Conservation (phyloP, 2,329 filamentous ascomycete genomes). For the Apiospora aurea region DNA sequence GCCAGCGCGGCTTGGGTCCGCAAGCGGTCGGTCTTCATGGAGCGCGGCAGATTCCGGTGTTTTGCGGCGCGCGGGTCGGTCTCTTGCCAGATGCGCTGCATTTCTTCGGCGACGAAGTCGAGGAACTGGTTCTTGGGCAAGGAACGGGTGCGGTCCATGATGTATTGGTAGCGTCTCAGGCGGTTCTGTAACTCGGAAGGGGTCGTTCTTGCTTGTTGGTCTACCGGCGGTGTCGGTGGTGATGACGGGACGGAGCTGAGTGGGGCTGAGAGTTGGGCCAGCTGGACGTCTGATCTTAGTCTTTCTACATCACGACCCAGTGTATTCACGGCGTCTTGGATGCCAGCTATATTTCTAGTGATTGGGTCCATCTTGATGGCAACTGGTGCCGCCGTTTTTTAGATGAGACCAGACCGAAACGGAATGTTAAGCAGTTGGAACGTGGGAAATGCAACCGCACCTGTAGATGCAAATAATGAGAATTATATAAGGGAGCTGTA, state of each 20-base stretch:
- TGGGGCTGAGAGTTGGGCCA: not conserved
- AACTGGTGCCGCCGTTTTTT: no score
- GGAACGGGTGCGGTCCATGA: slow-evolving; percentile 1
- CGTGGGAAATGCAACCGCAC: no score
- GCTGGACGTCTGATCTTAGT: not conserved
- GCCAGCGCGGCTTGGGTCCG: not conserved
- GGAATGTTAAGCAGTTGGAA: not conserved
- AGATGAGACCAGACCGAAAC: not conserved
- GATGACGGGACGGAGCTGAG: not conserved
- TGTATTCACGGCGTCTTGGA: not conserved
- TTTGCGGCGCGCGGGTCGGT: not conserved
- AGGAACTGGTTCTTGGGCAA: slow-evolving; percentile 5
- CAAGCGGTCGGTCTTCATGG: not conserved
- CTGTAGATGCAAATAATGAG: no score
- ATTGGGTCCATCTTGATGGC: not conserved
- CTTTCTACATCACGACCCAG: not conserved
- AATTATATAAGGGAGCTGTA: no score
- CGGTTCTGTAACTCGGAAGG: not conserved
- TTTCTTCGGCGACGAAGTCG: not conserved
- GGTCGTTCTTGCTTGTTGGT: not conserved
- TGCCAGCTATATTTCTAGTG: not conserved
- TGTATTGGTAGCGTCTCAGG: not conserved
- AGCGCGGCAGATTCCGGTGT: not conserved
- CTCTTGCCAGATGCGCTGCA: not conserved
- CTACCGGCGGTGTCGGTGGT: not conserved